Evolutionary conservation across 1,284 basidiomycete genomes (phyloP), one percentile per base, ranked within the genome.

Genomic region (Malassezia restricta): DNA sequence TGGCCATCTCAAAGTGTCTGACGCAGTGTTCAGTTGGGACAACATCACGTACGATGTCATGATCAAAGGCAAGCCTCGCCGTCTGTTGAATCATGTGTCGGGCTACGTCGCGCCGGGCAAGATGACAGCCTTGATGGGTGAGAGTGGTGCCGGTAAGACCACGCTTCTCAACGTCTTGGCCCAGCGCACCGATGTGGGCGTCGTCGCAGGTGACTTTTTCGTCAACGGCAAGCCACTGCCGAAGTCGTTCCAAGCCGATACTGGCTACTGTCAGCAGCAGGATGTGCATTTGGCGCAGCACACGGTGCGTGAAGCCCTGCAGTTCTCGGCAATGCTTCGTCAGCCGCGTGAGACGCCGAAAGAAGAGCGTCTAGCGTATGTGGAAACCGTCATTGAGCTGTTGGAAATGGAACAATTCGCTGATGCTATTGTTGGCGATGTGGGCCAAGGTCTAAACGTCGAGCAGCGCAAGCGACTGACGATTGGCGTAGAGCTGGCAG

Each of bases 81-180:
- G 59, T 3, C 58, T 69, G 35, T 52, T 69, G 20, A 57, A 63
- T 49, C 42, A 63, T 5, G 86, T 82, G 8, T 58, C 51, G 4
- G 66, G 65, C n/a, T 69, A 54, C 40, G 62, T 65, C n/a, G 54
- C 57, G 6, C 65, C 65, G 0, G 65, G 65, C 11, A 62, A 61
- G 43, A 60, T 67, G 56, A 65, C 63, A 3, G 65, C 65, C 1
- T 43, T 69, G 12, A 69, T 69, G 66, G 66, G 66, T 30, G 61
- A 60, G 43, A 63, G 61, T 15, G 66, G 66, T 40, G 66, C 66
- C 3, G 65, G 65, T 9, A 68, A 68, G 49, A 68, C 66, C 6
- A 66, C 66, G 7, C 54, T 68, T 39, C 60, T 68, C 40, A 62
- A 68, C 41, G 62, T 68, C 0, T 49, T 68, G 14, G 66, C 66